Evolutionary conservation across 1,139 yeast genomes (phyloP), one percentile per base, ranked within the genome.

Genomic region (Pichia sp.): DNA sequence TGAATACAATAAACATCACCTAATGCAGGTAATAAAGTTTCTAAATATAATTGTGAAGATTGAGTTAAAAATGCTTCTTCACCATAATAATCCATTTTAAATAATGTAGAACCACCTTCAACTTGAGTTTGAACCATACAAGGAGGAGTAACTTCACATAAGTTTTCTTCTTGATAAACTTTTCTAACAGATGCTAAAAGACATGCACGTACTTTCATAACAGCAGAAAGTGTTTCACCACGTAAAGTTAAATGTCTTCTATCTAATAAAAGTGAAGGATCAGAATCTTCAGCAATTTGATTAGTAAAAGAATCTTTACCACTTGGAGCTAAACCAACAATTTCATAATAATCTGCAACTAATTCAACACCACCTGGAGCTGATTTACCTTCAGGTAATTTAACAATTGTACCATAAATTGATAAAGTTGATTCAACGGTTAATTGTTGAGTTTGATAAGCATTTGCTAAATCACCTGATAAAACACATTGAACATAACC

Each of bases 51-150:
- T 74, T 94, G 99, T 31, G 98, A 92, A 11, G 96, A 86, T 72
- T 94, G 99, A 28, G 99, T 94, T 64, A 94, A 76, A 70, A 75
- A 94, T 18, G 98, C 98, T 67, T 90, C 94, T 73, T 92, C 96
- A 45, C 97, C 97, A 66, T 94, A 94, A 74, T 94, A 94, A 67
- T 87, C 86, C 75, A 94, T 75, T 62, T 84, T 82, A 74, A 94
- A 94, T 65, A 94, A 76, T 25, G 98, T 94, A 34, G 97, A 86
- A 48, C 99, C 99, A 67, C 99, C 98, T 74, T 94, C 99, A 53
- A 94, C 99, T 74, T 92, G 97, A 42, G 97, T 90, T 73, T 94
- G 98, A 51, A 94, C 99, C 97, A 94, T 90, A 72, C 97, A 90
- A 63, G 99, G 99, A 44, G 98, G 97, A 37, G 97, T 92, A 53